Conservation (phyloP, 352 stramenopile species). For the Phytophthora nicotianae region DNA sequence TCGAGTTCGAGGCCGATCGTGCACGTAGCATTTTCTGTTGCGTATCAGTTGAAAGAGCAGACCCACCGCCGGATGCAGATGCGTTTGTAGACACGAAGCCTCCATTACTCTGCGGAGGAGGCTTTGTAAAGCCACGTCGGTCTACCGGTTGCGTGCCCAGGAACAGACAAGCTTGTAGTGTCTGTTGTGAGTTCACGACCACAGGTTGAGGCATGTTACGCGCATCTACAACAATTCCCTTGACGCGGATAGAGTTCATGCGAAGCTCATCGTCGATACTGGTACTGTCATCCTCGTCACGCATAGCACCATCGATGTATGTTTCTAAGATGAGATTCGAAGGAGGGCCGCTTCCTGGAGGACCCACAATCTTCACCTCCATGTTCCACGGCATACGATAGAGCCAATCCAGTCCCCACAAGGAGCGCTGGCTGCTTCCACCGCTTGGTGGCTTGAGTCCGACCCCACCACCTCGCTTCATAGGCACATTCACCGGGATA, state of each 20-base stretch:
- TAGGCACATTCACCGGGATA: conserved; percentile 85
- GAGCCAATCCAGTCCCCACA: conserved; percentile 89
- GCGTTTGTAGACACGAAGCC: conserved; percentile 75
- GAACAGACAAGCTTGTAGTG: conserved; percentile 86
- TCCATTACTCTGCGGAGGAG: conserved; percentile 85
- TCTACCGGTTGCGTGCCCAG: conserved; percentile 86
- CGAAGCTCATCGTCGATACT: conserved; percentile 80
- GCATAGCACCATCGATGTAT: conserved; percentile 85
- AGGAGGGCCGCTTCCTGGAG: conserved; percentile 82
- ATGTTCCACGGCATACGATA: conserved; percentile 93
- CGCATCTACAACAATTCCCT: conserved; percentile 87
- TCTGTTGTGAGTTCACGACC: conserved; percentile 88
- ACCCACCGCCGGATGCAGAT: conserved; percentile 32
- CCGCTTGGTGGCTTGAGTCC: conserved; percentile 55
- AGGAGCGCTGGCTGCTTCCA: conserved; percentile 63
- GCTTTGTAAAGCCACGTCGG: conserved; percentile 85
- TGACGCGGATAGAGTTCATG: conserved; percentile 89
- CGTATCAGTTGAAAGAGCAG: conserved; percentile 54
- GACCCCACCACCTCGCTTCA: conserved; percentile 74
- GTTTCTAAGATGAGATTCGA: conserved; percentile 88
- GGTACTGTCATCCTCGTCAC: conserved; percentile 74
- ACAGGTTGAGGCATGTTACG: conserved; percentile 88
- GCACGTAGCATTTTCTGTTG: conserved; percentile 67
- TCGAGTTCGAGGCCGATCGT: conserved; percentile 59
- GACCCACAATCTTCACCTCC: conserved; percentile 90